Conservation (phyloP, 1,284 basidiomycete genomes). For the Ganoderma sinense region DNA sequence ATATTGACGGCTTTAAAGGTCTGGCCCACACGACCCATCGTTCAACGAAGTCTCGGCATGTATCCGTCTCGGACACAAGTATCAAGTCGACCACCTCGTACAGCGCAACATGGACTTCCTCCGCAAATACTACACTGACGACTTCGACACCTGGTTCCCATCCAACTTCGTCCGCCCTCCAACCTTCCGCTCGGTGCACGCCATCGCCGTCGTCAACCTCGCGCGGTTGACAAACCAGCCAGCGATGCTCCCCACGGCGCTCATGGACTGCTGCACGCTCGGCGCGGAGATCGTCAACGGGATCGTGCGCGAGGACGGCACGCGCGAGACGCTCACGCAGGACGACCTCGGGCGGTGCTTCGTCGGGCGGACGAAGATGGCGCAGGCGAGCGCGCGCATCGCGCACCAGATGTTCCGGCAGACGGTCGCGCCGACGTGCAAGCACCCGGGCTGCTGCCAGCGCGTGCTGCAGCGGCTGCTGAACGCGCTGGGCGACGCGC, state of each 20-base stretch:
- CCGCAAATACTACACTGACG: slow-evolving; percentile 22
- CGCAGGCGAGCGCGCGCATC: slow-evolving; percentile 30
- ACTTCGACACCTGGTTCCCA: slow-evolving; percentile 26
- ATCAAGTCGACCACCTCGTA: slow-evolving; percentile 26
- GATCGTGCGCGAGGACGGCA: slow-evolving; percentile 21
- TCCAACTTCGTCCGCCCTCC: slow-evolving; percentile 21
- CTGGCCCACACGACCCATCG: slow-evolving; percentile 14
- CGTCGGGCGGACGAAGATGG: slow-evolving; percentile 28
- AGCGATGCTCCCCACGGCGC: slow-evolving; percentile 26
- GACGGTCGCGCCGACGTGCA: slow-evolving; percentile 20
- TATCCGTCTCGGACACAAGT: slow-evolving; percentile 30
- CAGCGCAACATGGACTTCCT: slow-evolving; percentile 24
- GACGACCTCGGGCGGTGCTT: slow-evolving; percentile 32
- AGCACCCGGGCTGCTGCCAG: slow-evolving; percentile 23
- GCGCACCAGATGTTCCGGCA: slow-evolving; percentile 31
- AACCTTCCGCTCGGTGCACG: slow-evolving; percentile 17
- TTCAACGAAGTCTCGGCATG: slow-evolving; percentile 27
- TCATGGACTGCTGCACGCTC: slow-evolving; percentile 31
- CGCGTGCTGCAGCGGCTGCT: slow-evolving; percentile 31
- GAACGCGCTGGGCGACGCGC: slow-evolving; percentile 36
- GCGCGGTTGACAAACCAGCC: slow-evolving; percentile 20
- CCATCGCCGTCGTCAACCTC: slow-evolving; percentile 30
- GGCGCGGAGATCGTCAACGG: slow-evolving; percentile 26
- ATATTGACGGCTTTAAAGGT: slow-evolving; percentile 8
- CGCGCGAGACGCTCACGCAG: slow-evolving; percentile 21